Conservation (phyloP, 2,329 filamentous ascomycete species). For the Rhytidhysteron rufulum region DNA sequence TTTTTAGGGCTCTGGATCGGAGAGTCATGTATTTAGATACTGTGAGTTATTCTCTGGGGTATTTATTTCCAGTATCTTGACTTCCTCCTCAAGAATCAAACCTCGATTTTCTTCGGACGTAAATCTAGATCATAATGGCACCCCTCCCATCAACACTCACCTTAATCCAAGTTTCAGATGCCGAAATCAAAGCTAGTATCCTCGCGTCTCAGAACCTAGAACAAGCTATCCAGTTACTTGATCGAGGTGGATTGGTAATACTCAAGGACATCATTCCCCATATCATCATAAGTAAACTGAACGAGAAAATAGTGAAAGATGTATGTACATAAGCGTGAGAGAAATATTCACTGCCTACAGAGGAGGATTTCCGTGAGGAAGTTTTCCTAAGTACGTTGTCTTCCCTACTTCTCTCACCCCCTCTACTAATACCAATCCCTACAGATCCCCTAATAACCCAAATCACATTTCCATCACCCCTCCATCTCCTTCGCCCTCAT, state of each 20-base stretch:
- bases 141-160: conserved; percentile 25
- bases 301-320: conserved; percentile 58
- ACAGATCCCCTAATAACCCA: too few relatives aligned
- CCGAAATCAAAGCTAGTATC: conserved; percentile 36
- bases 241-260: conserved; percentile 55
- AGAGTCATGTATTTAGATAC: too few relatives aligned
- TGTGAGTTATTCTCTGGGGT: too few relatives aligned
- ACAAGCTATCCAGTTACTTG: conserved; percentile 49
- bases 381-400: conserved; percentile 56
- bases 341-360: conserved; percentile 55
- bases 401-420: conserved; percentile 48
- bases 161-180: conserved; percentile 37
- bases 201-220: conserved; percentile 53
- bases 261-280: conserved; percentile 52
- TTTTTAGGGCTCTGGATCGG: too few relatives aligned
- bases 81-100: too few relatives aligned
- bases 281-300: conserved; percentile 51
- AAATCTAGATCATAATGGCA: too few relatives aligned
- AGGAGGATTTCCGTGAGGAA: conserved; percentile 29
- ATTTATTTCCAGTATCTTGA: too few relatives aligned
- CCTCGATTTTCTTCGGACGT: too few relatives aligned
- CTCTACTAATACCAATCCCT: conserved; percentile 51
- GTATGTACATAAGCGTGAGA: conserved; percentile 58
- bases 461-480: conserved; percentile 57
- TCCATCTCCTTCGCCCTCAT: conserved; percentile 53